A percentile compares a stretch with the other conserved stretches of the same genome.
phyloP scores from a whole-genome alignment of 2,329 filamentous ascomycete genomes.

The Clathrospora elynae region DNA sequence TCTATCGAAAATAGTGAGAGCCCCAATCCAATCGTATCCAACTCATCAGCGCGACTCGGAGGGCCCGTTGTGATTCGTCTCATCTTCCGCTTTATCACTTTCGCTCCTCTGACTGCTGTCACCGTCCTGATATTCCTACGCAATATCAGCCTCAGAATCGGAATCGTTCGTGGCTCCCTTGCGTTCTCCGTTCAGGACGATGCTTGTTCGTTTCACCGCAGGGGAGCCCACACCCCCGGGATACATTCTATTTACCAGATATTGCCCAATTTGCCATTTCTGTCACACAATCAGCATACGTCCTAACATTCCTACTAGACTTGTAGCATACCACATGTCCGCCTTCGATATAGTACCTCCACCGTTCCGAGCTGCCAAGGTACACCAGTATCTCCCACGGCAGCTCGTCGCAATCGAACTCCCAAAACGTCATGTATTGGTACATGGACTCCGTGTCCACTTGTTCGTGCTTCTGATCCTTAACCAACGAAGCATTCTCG shows the following conservation, averaged over 20 bases:
- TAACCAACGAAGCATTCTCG: slow-evolving; percentile 13
- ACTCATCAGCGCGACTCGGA: slow-evolving; percentile 3
- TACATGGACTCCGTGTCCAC: slow-evolving; percentile 7
- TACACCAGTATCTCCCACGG: slow-evolving; percentile 26
- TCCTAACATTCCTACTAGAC: no score
- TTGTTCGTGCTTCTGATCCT: slow-evolving; percentile 7
- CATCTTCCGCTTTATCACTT: neutral
- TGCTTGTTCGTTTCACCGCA: slow-evolving; percentile 5
- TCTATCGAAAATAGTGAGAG: neutral
- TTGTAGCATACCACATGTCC: slow-evolving; percentile 9
- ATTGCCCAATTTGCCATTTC: slow-evolving; percentile 21
- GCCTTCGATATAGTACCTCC: slow-evolving; percentile 21
- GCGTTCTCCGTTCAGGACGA: slow-evolving; percentile 8
- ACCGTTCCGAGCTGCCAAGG: slow-evolving; percentile 19
- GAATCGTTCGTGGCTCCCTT: slow-evolving; percentile 2
- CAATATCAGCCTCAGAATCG: slow-evolving; percentile 7
- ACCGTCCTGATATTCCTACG: slow-evolving; percentile 4
- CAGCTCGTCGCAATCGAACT: slow-evolving; percentile 20
- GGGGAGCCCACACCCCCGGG: slow-evolving; percentile 7
- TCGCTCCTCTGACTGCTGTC: slow-evolving; percentile 1
- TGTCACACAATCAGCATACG: no score
- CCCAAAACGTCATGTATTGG: slow-evolving; percentile 26
- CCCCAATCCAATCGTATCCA: neutral
- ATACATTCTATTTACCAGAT: slow-evolving; percentile 17
- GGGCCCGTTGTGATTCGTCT: slow-evolving; percentile 1